These are phyloP conservation scores for Blastobotrys parvus DNA, from an alignment of 805 yeast species.

Conservation along the genomic window DNA sequence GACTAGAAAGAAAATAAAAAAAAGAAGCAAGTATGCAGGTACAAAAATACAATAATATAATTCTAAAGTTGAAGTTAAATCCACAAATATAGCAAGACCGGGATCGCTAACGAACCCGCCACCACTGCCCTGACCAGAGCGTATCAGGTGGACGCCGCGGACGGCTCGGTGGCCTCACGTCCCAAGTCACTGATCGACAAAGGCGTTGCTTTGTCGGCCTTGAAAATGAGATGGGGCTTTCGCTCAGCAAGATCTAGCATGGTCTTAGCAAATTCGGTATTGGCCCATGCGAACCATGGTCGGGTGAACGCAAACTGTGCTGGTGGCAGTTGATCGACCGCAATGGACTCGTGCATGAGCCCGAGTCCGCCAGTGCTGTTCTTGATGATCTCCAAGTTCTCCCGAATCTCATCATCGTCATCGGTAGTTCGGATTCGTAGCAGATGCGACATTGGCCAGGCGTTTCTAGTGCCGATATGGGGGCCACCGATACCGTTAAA, in stretches of 20 bases:
- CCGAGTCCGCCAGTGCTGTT: conserved; percentile 63
- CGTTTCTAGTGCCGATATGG: conserved; percentile 65
- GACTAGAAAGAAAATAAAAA: no score
- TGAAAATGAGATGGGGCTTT: conserved; percentile 61
- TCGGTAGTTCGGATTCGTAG: conserved; percentile 63
- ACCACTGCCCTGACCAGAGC: no score
- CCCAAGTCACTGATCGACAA: no score
- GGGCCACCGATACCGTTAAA: conserved; percentile 84
- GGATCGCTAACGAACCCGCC: no score
- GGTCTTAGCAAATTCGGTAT: conserved; percentile 79
- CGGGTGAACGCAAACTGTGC: conserved; percentile 41
- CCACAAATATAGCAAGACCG: no score
- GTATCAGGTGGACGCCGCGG: no score
- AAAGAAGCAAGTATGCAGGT: no score
- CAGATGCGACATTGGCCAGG: conserved; percentile 81
- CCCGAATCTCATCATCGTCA: conserved; percentile 56
- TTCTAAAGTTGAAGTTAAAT: no score
- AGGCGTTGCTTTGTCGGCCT: no score
- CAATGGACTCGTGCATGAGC: conserved; percentile 69
- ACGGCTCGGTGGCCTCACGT: no score
- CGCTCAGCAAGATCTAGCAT: conserved; percentile 62
- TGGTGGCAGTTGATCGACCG: conserved; percentile 37
- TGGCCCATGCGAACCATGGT: conserved; percentile 90
- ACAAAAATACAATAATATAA: no score
- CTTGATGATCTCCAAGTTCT: conserved; percentile 41